Base-by-base conservation (phyloP, 441 rosid species). In the Adansonia gregorii region DNA sequence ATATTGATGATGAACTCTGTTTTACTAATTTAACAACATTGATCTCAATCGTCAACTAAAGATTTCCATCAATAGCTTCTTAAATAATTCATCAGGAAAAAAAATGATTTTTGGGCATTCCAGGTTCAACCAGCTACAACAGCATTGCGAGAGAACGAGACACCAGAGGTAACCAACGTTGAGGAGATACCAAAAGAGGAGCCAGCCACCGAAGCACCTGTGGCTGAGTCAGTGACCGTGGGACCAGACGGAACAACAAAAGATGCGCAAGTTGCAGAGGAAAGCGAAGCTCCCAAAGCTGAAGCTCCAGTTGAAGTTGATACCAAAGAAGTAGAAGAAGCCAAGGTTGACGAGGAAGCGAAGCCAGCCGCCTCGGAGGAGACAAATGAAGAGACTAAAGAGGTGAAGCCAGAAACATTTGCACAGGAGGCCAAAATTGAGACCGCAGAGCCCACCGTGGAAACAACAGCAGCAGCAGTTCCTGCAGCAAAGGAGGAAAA, bases 121-220 rank as follows among this genome's bases (percentile, higher is more conserved):
- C 64, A 89, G 93, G 93, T 88, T 82, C 80, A 76, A 72, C 6
- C 82, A 46, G 81, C 82, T 22, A 75, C 83, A 35, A 58, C 86
- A 83, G 17, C 83, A 70, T 69, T 87, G 80, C 81, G 79, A 1
- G 93, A 85, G 83, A 84, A 31, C 0, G 86, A 84, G 81, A 79
- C 74, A 51, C 69, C 79, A 12, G 87, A 84, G 87, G 82, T 69
- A 74, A 84, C 54, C 77, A 82, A 87, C 79, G 68, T 76, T 9
- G 78, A 48, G 63, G 87, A 87, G 85, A 54, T 67, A 51, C 70
- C 76, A 58, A 75, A 80, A 27, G 88, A 84, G 56, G 90, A 87
- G 78, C 79, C 79, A 70, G 84, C 69, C 15, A 75, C 81, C n/a
- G 85, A 79, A 11, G 59, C 78, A 11, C 48, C 74, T 41, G 85